These are phyloP conservation scores for Hippophae tibetana DNA, from an alignment of 306 rosid genomes.

Conservation along the genomic window DNA sequence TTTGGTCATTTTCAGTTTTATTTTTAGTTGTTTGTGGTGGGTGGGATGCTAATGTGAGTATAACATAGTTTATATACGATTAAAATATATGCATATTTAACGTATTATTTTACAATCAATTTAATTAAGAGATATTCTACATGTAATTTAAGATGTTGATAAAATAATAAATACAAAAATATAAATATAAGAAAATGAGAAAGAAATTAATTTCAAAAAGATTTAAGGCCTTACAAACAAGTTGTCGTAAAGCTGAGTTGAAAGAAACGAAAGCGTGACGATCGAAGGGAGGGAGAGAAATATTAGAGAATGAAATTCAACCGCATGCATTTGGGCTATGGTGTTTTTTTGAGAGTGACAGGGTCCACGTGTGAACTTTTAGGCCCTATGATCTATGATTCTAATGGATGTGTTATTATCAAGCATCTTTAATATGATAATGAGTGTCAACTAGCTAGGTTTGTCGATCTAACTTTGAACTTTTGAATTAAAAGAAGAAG, in stretches of 20 bases:
- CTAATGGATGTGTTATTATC: constrained; percentile 28
- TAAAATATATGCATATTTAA: too few species aligned
- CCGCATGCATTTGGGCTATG: constrained; percentile 37
- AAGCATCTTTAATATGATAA: constrained; percentile 32
- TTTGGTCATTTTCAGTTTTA: constrained; percentile 1
- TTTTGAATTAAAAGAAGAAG: too few species aligned
- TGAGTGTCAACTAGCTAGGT: constrained; percentile 32
- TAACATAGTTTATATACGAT: too few species aligned
- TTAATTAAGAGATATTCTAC: too few species aligned
- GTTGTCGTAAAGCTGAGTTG: constrained; percentile 29
- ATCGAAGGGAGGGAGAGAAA: constrained; percentile 14
- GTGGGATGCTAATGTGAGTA: not conserved
- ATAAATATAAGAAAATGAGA: not conserved
- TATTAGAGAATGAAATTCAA: constrained; percentile 4
- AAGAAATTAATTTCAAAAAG: not conserved
- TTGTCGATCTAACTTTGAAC: too few species aligned
- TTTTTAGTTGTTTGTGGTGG: constrained; percentile 15
- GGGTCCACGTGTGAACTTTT: constrained; percentile 64
- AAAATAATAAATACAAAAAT: constrained; percentile 7
- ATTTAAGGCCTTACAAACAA: constrained; percentile 37
- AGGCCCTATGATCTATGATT: constrained; percentile 48
- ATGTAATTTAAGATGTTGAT: too few species aligned
- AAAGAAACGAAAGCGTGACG: constrained; percentile 51
- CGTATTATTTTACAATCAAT: too few species aligned
- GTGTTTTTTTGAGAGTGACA: constrained; percentile 36